Conservation (phyloP, 768 basidiomycete species). For the Austroboletus festivus region DNA sequence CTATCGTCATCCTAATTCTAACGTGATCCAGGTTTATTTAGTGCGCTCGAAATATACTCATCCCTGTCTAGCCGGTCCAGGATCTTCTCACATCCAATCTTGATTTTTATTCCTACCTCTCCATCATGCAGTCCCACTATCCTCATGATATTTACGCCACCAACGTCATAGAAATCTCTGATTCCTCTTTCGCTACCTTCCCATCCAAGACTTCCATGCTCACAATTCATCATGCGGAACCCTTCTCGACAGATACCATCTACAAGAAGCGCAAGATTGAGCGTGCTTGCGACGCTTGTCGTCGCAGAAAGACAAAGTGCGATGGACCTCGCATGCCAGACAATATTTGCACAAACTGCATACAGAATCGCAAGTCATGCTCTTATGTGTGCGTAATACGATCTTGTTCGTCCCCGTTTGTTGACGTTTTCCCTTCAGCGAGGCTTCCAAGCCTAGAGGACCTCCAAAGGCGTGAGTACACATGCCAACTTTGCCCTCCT, state of each 20-base stretch:
- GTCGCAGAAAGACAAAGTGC: slow-evolving; percentile 58
- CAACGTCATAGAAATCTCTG: slow-evolving; percentile 29
- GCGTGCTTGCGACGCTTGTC: slow-evolving; percentile 58
- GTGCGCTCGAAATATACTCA: slow-evolving; percentile 10
- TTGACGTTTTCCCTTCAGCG: slow-evolving; percentile 35
- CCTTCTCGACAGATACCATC: slow-evolving; percentile 13
- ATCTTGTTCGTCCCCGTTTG: neutral
- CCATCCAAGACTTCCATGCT: slow-evolving; percentile 8
- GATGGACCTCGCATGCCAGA: slow-evolving; percentile 53
- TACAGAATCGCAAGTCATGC: slow-evolving; percentile 47
- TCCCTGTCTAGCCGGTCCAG: neutral
- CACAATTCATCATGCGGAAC: slow-evolving; percentile 2
- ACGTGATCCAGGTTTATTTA: slow-evolving; percentile 9
- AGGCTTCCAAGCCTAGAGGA: slow-evolving; percentile 61
- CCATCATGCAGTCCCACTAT: slow-evolving; percentile 22
- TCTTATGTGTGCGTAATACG: slow-evolving; percentile 52
- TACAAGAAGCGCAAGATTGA: slow-evolving; percentile 47
- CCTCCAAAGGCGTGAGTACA: slow-evolving; percentile 63
- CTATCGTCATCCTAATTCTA: neutral
- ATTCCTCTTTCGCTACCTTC: slow-evolving; percentile 8
- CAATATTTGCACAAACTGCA: slow-evolving; percentile 57
- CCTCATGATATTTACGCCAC: slow-evolving; percentile 11
- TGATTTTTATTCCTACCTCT: neutral
- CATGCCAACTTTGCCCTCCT: neutral
- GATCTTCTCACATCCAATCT: neutral